A percentile compares a stretch with the other conserved stretches of the same genome.
Conservation (phyloP, 352 stramenopile species). For the Phytopythium sindhum region DNA sequence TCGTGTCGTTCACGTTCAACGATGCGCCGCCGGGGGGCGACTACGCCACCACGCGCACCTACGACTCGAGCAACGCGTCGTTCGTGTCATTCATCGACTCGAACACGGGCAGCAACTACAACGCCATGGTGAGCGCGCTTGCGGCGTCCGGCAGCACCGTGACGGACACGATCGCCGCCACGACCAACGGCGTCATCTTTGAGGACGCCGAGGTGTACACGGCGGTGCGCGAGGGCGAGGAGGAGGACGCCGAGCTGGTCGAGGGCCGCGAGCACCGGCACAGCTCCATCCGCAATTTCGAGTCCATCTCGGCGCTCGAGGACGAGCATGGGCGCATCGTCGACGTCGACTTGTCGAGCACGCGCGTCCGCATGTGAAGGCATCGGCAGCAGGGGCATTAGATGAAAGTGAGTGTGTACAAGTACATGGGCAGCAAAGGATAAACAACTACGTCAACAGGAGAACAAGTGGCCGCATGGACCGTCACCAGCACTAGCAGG, state of each 20-base stretch:
- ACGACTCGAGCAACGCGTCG: constrained; percentile 10
- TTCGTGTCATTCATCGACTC: constrained; percentile 10
- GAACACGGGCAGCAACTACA: constrained; percentile 10
- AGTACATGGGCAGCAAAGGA: not conserved
- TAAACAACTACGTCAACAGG: not conserved
- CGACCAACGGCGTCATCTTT: constrained; percentile 19
- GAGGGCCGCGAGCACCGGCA: constrained; percentile 7
- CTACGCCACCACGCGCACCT: constrained; percentile 2
- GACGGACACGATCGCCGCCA: not conserved
- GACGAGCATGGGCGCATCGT: constrained; percentile 15
- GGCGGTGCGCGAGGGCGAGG: constrained; percentile 9
- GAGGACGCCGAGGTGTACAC: constrained; percentile 19
- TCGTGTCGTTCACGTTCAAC: constrained; percentile 39
- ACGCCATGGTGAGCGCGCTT: constrained; percentile 9
- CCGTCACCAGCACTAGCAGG: too few relatives aligned
- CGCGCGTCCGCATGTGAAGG: constrained; percentile 32
- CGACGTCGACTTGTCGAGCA: constrained; percentile 29
- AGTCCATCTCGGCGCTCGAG: constrained; percentile 37
- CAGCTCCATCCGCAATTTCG: constrained; percentile 35
- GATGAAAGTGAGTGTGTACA: not conserved
- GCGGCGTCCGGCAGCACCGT: constrained; percentile 1
- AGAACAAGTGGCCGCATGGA: not conserved
- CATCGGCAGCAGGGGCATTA: not conserved
- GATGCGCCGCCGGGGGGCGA: constrained; percentile 4
- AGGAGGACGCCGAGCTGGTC: constrained; percentile 1